Base-by-base conservation (phyloP, 1,284 basidiomycete species). In the Cutaneotrichosporon arboriforme region DNA sequence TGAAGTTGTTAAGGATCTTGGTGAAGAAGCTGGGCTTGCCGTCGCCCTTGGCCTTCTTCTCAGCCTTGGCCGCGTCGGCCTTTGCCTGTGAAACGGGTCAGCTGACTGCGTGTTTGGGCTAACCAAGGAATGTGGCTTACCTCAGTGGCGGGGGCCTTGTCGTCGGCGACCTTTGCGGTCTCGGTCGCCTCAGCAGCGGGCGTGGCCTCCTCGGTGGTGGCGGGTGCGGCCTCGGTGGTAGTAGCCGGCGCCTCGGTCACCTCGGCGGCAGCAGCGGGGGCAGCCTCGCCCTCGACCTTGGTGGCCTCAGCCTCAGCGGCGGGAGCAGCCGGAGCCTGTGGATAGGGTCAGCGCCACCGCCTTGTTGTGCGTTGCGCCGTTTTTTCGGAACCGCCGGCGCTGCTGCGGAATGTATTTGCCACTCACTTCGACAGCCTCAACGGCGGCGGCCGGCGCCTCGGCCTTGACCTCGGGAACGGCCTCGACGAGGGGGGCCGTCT, bases 241-340 rank as follows among this genome's bases (percentile, higher is more conserved):
- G 52, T 12, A 18, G 17, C 46, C 26, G 63, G 49, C 35, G 65
- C 66, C 18, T 17, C 31, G 26, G 26, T 31, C 26, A 10, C 26
- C 26, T 31, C 26, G 26, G 40, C 21, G 4, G 21, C 21, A 12
- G 21, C 40, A 14, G 13, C 14, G 2, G 40, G 40, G 22, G 23
- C 40, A 15, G 23, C 10, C 14, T 17, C n/a, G 40, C 23, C 40
- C 14, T 22, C 40, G 40, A 41, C 13, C 38, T 63, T 65, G 40
- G 67, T 64, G 35, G 65, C 61, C 46, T 56, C 60, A 23, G 64
- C 65, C 51, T 64, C 61, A 33, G 53, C 52, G 12, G 55, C 52
- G 22, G 59, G 49, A 37, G 57, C 57, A 17, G 59, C 59, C 23
- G 55, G 56, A 14, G 55, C 58, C 8, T 15, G n/a, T n/a, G 34